These are phyloP conservation scores for Aspergillus ibericus DNA, from an alignment of 2,329 filamentous ascomycete genomes.

Conservation along the genomic window DNA sequence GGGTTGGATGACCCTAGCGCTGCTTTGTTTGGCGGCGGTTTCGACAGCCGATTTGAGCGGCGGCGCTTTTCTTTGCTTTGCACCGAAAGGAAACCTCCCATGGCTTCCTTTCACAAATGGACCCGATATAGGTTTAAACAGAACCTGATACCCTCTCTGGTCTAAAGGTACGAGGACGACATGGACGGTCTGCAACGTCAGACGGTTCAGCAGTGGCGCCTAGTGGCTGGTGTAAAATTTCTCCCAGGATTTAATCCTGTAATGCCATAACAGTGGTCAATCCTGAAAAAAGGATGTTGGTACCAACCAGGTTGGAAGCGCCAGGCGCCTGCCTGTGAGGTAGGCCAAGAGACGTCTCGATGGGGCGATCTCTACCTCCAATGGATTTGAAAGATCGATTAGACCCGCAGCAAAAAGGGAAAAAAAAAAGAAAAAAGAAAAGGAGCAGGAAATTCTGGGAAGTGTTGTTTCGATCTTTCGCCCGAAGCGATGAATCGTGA, in stretches of 20 bases:
- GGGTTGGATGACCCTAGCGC: constrained; percentile 12
- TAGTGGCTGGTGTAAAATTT: neutral
- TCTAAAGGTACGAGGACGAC: neutral
- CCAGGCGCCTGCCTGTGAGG: neutral
- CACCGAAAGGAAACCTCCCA: constrained; percentile 40
- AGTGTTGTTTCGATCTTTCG: neutral
- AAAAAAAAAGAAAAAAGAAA: no score
- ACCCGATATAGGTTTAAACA: neutral
- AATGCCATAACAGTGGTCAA: neutral
- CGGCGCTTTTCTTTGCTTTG: constrained; percentile 33
- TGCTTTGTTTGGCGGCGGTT: constrained; percentile 33
- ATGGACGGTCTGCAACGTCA: neutral
- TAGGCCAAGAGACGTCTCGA: neutral
- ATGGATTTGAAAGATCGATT: neutral
- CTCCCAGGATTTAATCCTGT: neutral
- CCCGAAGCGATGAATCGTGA: neutral
- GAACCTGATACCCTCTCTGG: neutral
- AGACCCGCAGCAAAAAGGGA: neutral
- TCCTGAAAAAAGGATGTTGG: neutral
- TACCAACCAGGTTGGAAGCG: neutral
- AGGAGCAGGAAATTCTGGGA: neutral
- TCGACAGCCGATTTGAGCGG: constrained; percentile 39
- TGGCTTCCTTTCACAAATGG: constrained; percentile 17
- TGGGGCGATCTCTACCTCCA: neutral
- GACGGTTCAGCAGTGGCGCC: neutral